Percentiles rank a stretch among this genome's conserved stretches.
These are phyloP conservation scores for Coemansia sp. DNA, from an alignment of 192 early-diverging fungal species.

Conservation along the genomic window DNA sequence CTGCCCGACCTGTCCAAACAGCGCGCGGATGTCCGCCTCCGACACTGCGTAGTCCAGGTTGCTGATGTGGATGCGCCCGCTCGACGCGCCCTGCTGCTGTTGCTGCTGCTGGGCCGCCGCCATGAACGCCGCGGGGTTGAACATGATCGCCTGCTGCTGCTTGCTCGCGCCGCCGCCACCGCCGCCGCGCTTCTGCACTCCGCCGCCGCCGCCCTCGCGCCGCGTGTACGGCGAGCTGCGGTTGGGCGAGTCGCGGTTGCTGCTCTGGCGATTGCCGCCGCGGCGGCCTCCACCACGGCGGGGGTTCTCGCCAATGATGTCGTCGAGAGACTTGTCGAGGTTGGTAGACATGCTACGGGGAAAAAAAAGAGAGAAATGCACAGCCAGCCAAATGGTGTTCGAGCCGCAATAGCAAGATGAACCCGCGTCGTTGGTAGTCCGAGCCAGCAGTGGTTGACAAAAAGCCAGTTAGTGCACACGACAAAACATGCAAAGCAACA, in stretches of 20 bases:
- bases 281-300: constrained; percentile 21
- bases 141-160: constrained; percentile 36
- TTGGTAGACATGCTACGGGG: constrained; percentile 37
- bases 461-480: neutral
- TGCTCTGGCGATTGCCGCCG: constrained; percentile 21
- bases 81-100: neutral
- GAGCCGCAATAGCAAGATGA: neutral
- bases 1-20: constrained; percentile 47
- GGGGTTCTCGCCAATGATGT: constrained; percentile 45
- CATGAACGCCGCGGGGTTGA: constrained; percentile 41
- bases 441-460: neutral
- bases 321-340: constrained; percentile 56
- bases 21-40: constrained; percentile 39
- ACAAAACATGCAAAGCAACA: neutral
- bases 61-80: constrained; percentile 46
- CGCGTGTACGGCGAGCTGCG: constrained; percentile 51
- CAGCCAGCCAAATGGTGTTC: neutral
- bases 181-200: constrained; percentile 36
- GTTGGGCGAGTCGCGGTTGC: constrained; percentile 12
- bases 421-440: neutral
- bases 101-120: constrained; percentile 39
- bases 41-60: constrained; percentile 55
- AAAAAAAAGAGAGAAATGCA: constrained; percentile 1
- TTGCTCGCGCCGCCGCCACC: constrained; percentile 15
- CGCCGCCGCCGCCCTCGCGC: constrained; percentile 24